Evolutionary conservation across 1,139 yeast species (phyloP).

Genomic region (Debaryomyces psychrophilus): DNA sequence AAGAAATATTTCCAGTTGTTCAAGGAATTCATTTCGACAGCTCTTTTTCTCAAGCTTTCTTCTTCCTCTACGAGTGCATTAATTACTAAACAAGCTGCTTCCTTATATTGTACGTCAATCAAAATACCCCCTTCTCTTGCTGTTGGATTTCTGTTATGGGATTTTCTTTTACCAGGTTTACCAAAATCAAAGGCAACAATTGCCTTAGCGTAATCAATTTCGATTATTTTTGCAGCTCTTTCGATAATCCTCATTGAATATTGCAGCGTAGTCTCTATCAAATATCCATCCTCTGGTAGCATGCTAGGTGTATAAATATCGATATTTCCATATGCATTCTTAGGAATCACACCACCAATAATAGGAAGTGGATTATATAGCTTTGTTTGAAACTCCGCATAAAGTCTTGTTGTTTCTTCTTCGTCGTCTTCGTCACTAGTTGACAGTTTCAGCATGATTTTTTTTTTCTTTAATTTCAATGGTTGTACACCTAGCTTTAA

Average conservation of each 20-base stretch:
- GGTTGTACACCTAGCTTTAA: conserved; percentile 74
- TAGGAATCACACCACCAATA: conserved; percentile 65
- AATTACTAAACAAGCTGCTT: conserved; percentile 64
- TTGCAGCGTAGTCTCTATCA: conserved; percentile 37
- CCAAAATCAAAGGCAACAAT: conserved; percentile 82
- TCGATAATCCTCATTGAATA: conserved; percentile 53
- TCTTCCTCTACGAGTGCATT: conserved; percentile 60
- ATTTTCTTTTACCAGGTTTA: conserved; percentile 27
- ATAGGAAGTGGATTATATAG: conserved; percentile 67
- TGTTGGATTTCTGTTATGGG: conserved; percentile 45
- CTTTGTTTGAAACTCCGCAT: conserved; percentile 79
- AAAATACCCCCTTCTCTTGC: conserved; percentile 81
- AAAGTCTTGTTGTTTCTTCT: conserved; percentile 55
- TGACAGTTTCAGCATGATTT: conserved; percentile 12
- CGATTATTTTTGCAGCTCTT: conserved; percentile 70
- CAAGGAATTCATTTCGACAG: conserved; percentile 56
- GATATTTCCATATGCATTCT: conserved; percentile 79
- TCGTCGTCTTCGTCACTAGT: conserved; percentile 57
- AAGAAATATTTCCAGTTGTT: conserved; percentile 74
- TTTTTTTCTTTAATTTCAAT: conserved; percentile 42
- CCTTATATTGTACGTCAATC: conserved; percentile 62
- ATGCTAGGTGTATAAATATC: conserved; percentile 76
- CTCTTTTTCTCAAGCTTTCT: conserved; percentile 48
- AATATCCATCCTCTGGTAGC: conserved; percentile 83
- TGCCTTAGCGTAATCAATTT: conserved; percentile 83